phyloP scores from a whole-genome alignment of 2,329 filamentous ascomycete genomes.

The Penicillium sp. region DNA sequence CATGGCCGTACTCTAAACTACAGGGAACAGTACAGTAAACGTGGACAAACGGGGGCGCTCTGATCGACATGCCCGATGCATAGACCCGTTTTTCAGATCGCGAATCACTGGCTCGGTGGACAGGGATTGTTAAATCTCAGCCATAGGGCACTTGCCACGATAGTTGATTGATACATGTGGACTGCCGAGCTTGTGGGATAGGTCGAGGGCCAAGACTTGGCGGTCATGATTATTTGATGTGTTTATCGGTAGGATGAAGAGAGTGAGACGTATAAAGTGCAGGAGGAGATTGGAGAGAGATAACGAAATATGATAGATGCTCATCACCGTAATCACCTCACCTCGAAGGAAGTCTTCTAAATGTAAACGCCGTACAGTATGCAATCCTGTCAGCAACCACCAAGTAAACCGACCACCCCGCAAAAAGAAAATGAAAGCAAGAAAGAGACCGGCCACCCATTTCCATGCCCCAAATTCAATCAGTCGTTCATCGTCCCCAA shows the following conservation, averaged over 20 bases:
- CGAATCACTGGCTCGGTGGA: not conserved
- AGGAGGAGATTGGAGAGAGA: not conserved
- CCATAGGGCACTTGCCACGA: conserved; percentile 5
- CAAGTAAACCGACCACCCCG: not conserved
- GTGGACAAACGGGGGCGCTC: conserved; percentile 1
- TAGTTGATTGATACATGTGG: not conserved
- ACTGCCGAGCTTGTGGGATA: not conserved
- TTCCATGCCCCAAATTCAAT: not conserved
- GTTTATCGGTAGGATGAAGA: not conserved
- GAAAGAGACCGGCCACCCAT: not conserved
- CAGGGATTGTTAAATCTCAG: not conserved
- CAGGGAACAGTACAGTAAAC: not conserved
- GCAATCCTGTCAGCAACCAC: conserved; percentile 1
- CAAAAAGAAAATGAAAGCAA: not conserved
- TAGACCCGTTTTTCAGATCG: conserved; percentile 4
- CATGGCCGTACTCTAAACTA: not conserved
- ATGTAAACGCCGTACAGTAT: conserved; percentile 13
- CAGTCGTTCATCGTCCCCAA: not conserved
- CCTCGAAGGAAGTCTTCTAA: not conserved
- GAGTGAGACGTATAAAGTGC: not conserved
- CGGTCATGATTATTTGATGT: not conserved
- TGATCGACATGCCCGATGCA: conserved; percentile 4
- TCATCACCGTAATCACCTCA: not conserved
- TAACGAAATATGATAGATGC: not conserved
- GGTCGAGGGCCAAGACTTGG: conserved; percentile 1